Conservation (phyloP, 352 stramenopile species). For the Pythium myriotylum region DNA sequence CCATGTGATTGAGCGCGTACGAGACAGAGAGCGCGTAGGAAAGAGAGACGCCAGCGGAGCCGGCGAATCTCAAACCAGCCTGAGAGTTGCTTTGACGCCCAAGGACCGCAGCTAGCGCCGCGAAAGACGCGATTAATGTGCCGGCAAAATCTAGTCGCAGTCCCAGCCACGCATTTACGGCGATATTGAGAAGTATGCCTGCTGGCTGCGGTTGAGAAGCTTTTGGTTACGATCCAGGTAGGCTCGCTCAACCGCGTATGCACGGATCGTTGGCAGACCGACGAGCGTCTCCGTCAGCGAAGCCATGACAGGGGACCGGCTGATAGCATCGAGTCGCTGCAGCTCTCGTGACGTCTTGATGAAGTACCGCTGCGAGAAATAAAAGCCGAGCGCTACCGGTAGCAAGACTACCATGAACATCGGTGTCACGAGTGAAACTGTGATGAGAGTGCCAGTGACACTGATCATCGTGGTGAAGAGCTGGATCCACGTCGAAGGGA, state of each 20-base stretch:
- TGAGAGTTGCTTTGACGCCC: constrained; percentile 39
- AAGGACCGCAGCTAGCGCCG: constrained; percentile 50
- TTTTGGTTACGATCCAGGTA: constrained; percentile 53
- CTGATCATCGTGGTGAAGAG: constrained; percentile 43
- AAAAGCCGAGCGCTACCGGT: constrained; percentile 67
- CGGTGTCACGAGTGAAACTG: constrained; percentile 68
- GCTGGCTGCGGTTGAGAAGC: constrained; percentile 64
- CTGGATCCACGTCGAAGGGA: constrained; percentile 53
- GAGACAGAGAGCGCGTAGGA: constrained; percentile 75
- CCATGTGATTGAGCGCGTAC: constrained; percentile 69
- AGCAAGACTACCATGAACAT: constrained; percentile 71
- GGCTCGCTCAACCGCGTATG: constrained; percentile 49
- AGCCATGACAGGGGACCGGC: constrained; percentile 93
- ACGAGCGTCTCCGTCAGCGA: constrained; percentile 95
- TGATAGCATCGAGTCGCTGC: constrained; percentile 95
- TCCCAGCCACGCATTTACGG: constrained; percentile 66
- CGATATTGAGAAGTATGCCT: constrained; percentile 73
- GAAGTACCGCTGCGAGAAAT: constrained; percentile 91
- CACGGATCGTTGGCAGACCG: constrained; percentile 94
- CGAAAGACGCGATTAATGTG: constrained; percentile 58
- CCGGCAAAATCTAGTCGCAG: constrained; percentile 74
- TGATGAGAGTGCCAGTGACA: constrained; percentile 67
- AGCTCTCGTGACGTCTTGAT: constrained; percentile 91
- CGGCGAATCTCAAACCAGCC: constrained; percentile 43
- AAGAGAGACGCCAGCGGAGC: constrained; percentile 65